Evolutionary conservation across 768 basidiomycete genomes (phyloP).

Genomic region (Sarcodon sp.): DNA sequence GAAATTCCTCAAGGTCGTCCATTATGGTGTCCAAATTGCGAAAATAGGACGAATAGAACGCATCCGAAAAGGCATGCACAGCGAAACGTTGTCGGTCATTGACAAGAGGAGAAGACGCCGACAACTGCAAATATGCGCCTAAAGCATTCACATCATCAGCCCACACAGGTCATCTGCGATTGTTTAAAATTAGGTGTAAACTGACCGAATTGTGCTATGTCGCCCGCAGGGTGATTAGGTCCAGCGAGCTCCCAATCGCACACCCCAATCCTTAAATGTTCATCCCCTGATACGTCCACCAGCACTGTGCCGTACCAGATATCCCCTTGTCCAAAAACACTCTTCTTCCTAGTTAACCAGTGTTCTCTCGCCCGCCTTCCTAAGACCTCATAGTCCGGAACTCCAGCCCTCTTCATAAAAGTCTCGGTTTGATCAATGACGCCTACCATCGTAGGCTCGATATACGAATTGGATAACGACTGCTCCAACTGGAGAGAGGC

Average conservation of each 20-base stretch:
- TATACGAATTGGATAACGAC: neutral
- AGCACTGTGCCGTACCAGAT: slow-evolving; percentile 7
- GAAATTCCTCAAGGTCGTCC: neutral
- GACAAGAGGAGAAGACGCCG: neutral
- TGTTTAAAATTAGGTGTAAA: neutral
- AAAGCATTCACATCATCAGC: neutral
- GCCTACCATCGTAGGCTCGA: neutral
- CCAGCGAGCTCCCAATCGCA: slow-evolving; percentile 5
- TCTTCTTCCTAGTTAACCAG: slow-evolving; percentile 6
- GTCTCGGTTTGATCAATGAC: neutral
- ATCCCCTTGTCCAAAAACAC: slow-evolving; percentile 8
- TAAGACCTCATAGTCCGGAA: slow-evolving; percentile 6
- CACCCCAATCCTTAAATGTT: neutral
- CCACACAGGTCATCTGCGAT: neutral
- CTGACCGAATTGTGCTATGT: slow-evolving; percentile 7
- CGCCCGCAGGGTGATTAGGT: slow-evolving; percentile 3
- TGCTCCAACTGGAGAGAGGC: neutral
- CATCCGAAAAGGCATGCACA: neutral
- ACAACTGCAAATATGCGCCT: slow-evolving; percentile 2
- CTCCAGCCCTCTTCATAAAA: slow-evolving; percentile 3
- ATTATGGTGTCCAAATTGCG: neutral
- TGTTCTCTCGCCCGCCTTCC: slow-evolving; percentile 5
- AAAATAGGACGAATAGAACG: neutral
- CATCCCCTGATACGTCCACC: neutral
- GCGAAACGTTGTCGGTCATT: neutral